Evolutionary conservation across 352 stramenopile species (phyloP).

Genomic region (Peronospora farinosa): DNA sequence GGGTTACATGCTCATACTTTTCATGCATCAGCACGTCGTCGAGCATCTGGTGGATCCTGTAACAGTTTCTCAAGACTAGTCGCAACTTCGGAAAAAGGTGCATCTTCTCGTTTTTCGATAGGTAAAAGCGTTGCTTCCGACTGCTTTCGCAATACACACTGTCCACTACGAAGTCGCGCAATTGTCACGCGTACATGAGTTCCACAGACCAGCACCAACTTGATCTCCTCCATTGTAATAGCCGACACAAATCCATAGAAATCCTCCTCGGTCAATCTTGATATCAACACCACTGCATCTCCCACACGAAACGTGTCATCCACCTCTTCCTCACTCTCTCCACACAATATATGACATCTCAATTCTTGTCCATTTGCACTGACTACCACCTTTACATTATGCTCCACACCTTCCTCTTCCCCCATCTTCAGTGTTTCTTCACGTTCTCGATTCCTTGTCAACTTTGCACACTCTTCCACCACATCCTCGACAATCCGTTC

Average conservation of each 20-base stretch:
- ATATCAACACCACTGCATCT: conserved; percentile 51
- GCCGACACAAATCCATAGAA: conserved; percentile 50
- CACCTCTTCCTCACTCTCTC: background rate
- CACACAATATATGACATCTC: background rate
- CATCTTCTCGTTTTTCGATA: conserved; percentile 4
- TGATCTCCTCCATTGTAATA: conserved; percentile 31
- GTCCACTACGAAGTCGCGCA: conserved; percentile 28
- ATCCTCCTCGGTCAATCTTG: conserved; percentile 47
- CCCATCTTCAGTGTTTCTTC: conserved; percentile 10
- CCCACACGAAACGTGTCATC: conserved; percentile 34
- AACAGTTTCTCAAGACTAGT: conserved; percentile 20
- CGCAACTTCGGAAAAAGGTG: background rate
- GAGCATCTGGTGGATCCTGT: conserved; percentile 27
- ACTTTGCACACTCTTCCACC: conserved; percentile 15
- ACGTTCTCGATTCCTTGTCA: conserved; percentile 19
- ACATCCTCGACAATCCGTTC: conserved; percentile 40
- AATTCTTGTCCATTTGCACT: conserved; percentile 16
- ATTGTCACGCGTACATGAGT: conserved; percentile 29
- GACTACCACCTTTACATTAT: conserved; percentile 3
- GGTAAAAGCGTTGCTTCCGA: background rate
- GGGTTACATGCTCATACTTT: conserved; percentile 15
- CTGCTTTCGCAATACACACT: conserved; percentile 40
- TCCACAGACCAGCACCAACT: conserved; percentile 50
- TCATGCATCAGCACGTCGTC: conserved; percentile 21
- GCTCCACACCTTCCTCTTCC: conserved; percentile 2